phyloP scores from a whole-genome alignment of 2,329 filamentous ascomycete genomes.

The Cyclaneusma minus region DNA sequence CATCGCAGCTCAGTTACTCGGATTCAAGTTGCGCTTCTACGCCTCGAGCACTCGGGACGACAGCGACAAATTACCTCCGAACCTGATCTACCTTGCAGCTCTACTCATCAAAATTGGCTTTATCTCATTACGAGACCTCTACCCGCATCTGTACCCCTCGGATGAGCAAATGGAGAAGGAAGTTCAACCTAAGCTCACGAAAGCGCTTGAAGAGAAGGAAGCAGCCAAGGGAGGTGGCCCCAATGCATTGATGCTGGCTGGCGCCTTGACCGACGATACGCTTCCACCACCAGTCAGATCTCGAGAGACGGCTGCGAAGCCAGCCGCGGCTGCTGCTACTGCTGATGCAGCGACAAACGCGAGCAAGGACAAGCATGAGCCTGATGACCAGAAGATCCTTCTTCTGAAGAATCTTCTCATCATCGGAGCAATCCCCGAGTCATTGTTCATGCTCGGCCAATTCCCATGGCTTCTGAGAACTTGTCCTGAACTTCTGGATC shows the following conservation, averaged over 20 bases:
- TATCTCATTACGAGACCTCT: constrained; percentile 79
- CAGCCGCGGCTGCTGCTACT: constrained; percentile 28
- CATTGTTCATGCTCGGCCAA: constrained; percentile 78
- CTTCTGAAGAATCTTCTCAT: constrained; percentile 74
- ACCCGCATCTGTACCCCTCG: constrained; percentile 75
- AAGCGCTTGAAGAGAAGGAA: constrained; percentile 68
- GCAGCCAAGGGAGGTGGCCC: constrained; percentile 46
- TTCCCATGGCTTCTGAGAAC: constrained; percentile 87
- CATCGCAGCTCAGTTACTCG: constrained; percentile 84
- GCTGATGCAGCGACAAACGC: constrained; percentile 28
- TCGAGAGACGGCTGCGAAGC: constrained; percentile 35
- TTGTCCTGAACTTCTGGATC: constrained; percentile 66
- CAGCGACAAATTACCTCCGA: constrained; percentile 70
- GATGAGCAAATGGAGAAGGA: constrained; percentile 65
- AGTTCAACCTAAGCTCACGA: constrained; percentile 52
- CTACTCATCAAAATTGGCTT: constrained; percentile 95
- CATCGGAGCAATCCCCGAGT: constrained; percentile 84
- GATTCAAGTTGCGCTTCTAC: constrained; percentile 95
- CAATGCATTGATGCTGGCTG: constrained; percentile 80
- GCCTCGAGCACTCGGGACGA: constrained; percentile 63
- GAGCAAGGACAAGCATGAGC: constrained; percentile 42
- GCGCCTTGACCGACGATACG: constrained; percentile 73
- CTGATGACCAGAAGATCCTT: constrained; percentile 74
- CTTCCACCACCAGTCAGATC: constrained; percentile 27
- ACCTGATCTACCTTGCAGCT: constrained; percentile 81